Conservation (phyloP, 2,329 filamentous ascomycete genomes). For the Penicillium paneum region DNA sequence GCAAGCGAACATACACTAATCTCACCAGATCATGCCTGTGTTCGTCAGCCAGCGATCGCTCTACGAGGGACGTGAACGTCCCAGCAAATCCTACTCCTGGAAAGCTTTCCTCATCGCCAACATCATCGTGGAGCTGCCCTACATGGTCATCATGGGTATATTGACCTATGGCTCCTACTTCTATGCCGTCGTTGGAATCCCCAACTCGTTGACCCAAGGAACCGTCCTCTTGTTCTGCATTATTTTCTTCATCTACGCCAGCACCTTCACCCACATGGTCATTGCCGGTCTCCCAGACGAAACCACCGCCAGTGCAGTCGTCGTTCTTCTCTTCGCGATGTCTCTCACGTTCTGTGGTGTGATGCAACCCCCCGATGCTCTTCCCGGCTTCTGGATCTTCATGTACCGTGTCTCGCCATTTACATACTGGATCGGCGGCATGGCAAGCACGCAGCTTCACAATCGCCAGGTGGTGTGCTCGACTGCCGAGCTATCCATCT, state of each 20-base stretch:
- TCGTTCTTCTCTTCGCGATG: constrained; percentile 74
- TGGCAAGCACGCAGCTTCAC: constrained; percentile 68
- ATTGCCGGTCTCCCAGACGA: constrained; percentile 73
- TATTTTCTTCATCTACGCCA: constrained; percentile 74
- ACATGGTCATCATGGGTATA: constrained; percentile 70
- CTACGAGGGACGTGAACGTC: constrained; percentile 81
- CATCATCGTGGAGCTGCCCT: constrained; percentile 80
- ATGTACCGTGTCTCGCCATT: constrained; percentile 61
- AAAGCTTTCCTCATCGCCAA: constrained; percentile 79
- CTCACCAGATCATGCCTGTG: constrained; percentile 63
- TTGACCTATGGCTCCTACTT: constrained; percentile 80
- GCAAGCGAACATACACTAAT: background rate
- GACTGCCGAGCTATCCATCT: constrained; percentile 62
- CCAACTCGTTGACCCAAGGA: constrained; percentile 64
- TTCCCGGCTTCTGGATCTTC: constrained; percentile 68
- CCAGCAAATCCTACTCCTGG: constrained; percentile 81
- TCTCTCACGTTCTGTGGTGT: constrained; percentile 74
- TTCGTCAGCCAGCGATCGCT: constrained; percentile 77
- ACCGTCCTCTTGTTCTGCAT: constrained; percentile 76
- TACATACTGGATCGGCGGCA: constrained; percentile 52
- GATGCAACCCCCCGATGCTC: constrained; percentile 58
- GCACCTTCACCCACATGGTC: constrained; percentile 75
- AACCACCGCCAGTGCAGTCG: constrained; percentile 70
- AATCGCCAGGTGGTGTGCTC: constrained; percentile 65
- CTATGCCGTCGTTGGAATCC: constrained; percentile 66